Conservation (phyloP, 768 basidiomycete species). For the Baorangia bicolor region DNA sequence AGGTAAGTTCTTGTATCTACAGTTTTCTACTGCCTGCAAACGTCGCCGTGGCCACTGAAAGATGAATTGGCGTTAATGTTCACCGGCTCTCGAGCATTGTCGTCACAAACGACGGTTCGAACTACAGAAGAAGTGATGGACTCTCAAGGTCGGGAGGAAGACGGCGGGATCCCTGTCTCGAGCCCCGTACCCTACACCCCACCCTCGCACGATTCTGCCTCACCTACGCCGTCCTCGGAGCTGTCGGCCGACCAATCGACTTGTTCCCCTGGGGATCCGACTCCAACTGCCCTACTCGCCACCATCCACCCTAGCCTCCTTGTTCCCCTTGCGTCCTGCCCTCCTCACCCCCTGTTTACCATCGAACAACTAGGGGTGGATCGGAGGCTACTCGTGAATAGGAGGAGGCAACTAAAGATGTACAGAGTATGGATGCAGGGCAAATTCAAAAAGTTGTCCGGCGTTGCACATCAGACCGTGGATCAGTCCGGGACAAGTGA, state of each 20-base stretch:
- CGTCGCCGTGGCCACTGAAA: slow-evolving; percentile 25
- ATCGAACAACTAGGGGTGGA: slow-evolving; percentile 88
- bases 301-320: slow-evolving; percentile 41
- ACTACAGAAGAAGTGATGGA: slow-evolving; percentile 38
- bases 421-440: slow-evolving; percentile 96
- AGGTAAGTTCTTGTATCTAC: slow-evolving; percentile 42
- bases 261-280: neutral
- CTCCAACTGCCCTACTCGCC: neutral
- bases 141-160: slow-evolving; percentile 20
- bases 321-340: slow-evolving; percentile 16
- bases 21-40: neutral
- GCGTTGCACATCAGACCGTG: neutral
- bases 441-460: slow-evolving; percentile 57
- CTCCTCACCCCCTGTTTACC: slow-evolving; percentile 66
- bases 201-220: slow-evolving; percentile 1
- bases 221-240: neutral
- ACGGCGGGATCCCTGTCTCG: slow-evolving; percentile 1
- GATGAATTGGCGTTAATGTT: slow-evolving; percentile 81
- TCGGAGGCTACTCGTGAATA: slow-evolving; percentile 85
- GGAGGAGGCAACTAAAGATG: slow-evolving; percentile 95
- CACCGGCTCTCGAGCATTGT: slow-evolving; percentile 55
- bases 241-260: neutral
- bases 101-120: slow-evolving; percentile 30
- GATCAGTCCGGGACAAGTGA: neutral
- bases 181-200: slow-evolving; percentile 9